Percentiles rank a stretch among this genome's conserved stretches.
phyloP scores from a whole-genome alignment of 352 stramenopile species.

The Chrysophaeum taylorii region DNA sequence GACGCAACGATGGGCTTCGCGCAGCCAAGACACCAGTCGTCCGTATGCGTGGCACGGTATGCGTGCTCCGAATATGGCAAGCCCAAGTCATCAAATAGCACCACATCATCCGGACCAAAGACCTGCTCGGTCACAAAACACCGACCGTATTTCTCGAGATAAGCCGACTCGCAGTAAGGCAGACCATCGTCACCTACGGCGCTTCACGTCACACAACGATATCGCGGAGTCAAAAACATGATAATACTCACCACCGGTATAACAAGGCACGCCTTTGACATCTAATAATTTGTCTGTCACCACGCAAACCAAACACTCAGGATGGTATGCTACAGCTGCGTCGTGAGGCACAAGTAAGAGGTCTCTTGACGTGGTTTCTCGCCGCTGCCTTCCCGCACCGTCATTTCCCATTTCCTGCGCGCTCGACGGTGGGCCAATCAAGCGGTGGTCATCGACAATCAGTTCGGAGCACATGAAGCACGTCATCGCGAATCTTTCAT shows the following conservation, averaged over 20 bases:
- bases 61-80: constrained; percentile 15
- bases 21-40: constrained; percentile 9
- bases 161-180: constrained; percentile 14
- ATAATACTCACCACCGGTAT: too few relatives aligned
- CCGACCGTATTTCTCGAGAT: constrained; percentile 1
- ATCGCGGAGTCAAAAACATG: constrained; percentile 12
- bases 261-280: too few relatives aligned
- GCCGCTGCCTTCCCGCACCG: constrained; percentile 15
- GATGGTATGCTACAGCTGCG: constrained; percentile 8
- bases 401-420: not conserved
- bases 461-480: constrained; percentile 8
- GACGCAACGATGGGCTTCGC: constrained; percentile 5
- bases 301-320: constrained; percentile 13
- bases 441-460: constrained; percentile 4
- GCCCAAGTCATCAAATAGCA: not conserved
- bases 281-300: not conserved
- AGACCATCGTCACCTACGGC: constrained; percentile 22
- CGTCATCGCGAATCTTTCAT: not conserved
- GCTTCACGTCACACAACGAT: too few relatives aligned
- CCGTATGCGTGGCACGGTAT: constrained; percentile 9
- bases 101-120: constrained; percentile 7
- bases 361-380: too few relatives aligned
- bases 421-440: not conserved
- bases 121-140: constrained; percentile 10
- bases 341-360: not conserved